Conservation (phyloP, 1,284 basidiomycete species). For the Ceratobasidium sp. region DNA sequence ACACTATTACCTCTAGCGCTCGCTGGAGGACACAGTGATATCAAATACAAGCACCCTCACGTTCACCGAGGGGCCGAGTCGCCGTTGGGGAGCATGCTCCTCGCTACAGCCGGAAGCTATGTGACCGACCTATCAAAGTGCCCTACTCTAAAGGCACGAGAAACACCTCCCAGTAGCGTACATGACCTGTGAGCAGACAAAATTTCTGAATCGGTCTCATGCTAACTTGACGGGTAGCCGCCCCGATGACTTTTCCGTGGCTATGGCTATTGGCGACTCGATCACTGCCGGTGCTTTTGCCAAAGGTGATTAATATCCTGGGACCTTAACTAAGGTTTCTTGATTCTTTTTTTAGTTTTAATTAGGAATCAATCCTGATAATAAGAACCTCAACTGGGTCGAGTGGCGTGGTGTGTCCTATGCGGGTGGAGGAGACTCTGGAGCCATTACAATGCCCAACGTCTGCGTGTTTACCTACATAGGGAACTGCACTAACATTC, state of each 20-base stretch:
- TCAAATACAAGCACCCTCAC: not conserved
- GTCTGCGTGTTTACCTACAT: slow-evolving; percentile 32
- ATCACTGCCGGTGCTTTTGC: slow-evolving; percentile 52
- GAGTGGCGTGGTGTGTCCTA: slow-evolving; percentile 52
- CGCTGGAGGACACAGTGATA: not conserved
- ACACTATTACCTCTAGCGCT: not conserved
- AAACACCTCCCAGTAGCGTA: slow-evolving; percentile 17
- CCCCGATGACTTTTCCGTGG: slow-evolving; percentile 50
- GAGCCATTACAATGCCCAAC: slow-evolving; percentile 49
- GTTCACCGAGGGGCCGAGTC: not conserved
- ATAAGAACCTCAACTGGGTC: slow-evolving; percentile 42
- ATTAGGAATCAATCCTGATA: slow-evolving; percentile 12
- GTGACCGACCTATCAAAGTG: slow-evolving; percentile 39
- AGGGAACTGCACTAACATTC: not conserved
- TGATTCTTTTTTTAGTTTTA: slow-evolving; percentile 43
- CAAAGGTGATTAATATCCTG: slow-evolving; percentile 16
- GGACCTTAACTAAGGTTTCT: slow-evolving; percentile 15
- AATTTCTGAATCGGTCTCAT: not conserved
- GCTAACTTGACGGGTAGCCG: slow-evolving; percentile 42
- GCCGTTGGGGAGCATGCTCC: slow-evolving; percentile 2
- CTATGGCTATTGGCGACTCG: slow-evolving; percentile 52
- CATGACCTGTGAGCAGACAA: slow-evolving; percentile 38
- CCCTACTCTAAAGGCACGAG: slow-evolving; percentile 20
- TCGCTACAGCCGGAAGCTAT: slow-evolving; percentile 32
- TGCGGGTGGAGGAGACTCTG: slow-evolving; percentile 48